Evolutionary conservation across 2,329 filamentous ascomycete genomes (phyloP), one percentile per base, ranked within the genome.

Genomic region (Alternaria postmessia): DNA sequence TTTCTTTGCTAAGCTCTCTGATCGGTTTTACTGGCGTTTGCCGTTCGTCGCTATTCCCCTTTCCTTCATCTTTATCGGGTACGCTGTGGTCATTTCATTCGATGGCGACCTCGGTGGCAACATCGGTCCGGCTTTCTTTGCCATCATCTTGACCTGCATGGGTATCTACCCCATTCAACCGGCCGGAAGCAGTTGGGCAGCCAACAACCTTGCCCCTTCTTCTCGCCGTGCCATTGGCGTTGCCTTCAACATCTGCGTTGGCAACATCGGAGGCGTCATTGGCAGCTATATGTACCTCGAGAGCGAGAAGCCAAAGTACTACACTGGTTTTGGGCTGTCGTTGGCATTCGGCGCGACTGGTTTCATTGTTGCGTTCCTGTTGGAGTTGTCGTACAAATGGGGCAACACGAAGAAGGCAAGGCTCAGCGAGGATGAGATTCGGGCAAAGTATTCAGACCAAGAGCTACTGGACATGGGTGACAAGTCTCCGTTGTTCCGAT

Each of bases 121-220:
- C 53, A 75, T 83, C 18, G 78, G 74, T 0, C 65, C 79, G 0
- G 79, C 79, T 53, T 83, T 82, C 61, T 82, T 83, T 49, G 81
- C 77, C 1, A 78, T 84, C 30, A 81, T 79, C 39, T 66, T 84
- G 5, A 79, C 81, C 0, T 82, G 75, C 30, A 73, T 80, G 9
- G 79, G 80, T 28, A 73, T 77, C 51, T 77, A 76, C 52, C 73
- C 74, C 7, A 66, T 75, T n/a, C 71, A 70, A n/a, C 72, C 73
- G 4, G 69, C 65, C 4, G 68, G 68, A 49, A 71, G 63, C 24
- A 70, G 74, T 2, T 77, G 73, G 74, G 68, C 69, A 12, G 63
- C 65, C n/a, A 71, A 74, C 56, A 77, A 77, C 26, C 55, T 71
- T 3, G 71, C 75, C 11, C 73, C 71, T 16, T 57, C 67, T 18